Percentiles rank a stretch among this genome's conserved stretches.
Conservation (phyloP, 2,329 filamentous ascomycete genomes). For the Thermoascus crustaceus region DNA sequence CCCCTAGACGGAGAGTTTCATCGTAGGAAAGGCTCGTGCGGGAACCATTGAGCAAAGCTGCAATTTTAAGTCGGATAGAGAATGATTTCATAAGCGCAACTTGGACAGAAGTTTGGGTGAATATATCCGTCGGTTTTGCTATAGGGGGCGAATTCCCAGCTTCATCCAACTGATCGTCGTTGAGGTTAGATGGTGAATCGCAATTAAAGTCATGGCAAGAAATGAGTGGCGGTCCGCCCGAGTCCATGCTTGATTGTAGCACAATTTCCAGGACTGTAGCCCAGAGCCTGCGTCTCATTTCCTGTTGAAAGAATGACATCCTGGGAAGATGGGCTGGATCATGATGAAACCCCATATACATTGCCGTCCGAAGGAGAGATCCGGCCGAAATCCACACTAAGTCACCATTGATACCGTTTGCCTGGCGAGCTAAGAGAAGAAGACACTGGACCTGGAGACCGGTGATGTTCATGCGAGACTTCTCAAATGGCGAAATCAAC, state of each 20-base stretch:
- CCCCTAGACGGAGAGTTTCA: conserved; percentile 41
- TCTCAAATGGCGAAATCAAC: conserved; percentile 47
- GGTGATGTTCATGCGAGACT: conserved; percentile 43
- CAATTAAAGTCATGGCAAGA: conserved; percentile 30
- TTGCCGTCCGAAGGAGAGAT: conserved; percentile 28
- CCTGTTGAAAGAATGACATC: conserved; percentile 12
- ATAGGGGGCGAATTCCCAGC: conserved; percentile 4
- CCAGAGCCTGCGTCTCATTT: conserved; percentile 25
- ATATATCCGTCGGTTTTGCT: conserved; percentile 26
- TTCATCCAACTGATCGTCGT: conserved; percentile 23
- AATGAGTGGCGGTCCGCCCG: conserved; percentile 28
- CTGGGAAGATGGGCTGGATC: conserved; percentile 28
- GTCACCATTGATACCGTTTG: conserved; percentile 25
- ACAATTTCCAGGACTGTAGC: conserved; percentile 28
- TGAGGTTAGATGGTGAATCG: conserved; percentile 29
- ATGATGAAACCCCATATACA: conserved; percentile 35
- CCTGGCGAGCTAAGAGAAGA: conserved; percentile 30
- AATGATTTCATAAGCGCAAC: conserved; percentile 41
- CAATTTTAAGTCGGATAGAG: conserved; percentile 37
- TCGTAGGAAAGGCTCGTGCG: conserved; percentile 38
- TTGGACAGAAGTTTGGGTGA: conserved; percentile 46
- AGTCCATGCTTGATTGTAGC: conserved; percentile 29
- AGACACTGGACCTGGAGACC: conserved; percentile 42
- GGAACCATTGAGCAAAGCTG: conserved; percentile 43
- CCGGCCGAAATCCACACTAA: conserved; percentile 33